Percentiles rank a stretch among this genome's conserved stretches.
These are phyloP conservation scores for Tricholoma sp. DNA, from an alignment of 768 basidiomycete genomes.

Conservation along the genomic window DNA sequence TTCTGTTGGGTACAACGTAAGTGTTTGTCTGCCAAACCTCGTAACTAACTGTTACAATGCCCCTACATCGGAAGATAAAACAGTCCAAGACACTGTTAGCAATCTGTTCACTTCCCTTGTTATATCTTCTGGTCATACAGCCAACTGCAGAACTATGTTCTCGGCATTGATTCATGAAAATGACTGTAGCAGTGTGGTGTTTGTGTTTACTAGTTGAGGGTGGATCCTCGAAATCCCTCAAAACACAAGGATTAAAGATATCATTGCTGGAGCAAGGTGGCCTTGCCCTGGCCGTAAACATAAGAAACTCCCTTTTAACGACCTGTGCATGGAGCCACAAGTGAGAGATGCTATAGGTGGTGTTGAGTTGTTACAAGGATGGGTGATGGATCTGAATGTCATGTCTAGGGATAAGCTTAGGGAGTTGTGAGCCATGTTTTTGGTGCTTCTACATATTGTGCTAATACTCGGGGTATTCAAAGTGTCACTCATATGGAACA, in stretches of 20 bases:
- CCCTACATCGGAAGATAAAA: neutral
- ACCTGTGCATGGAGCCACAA: neutral
- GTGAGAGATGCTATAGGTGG: neutral
- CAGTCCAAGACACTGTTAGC: neutral
- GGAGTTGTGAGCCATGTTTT: too few relatives aligned
- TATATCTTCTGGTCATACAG: neutral
- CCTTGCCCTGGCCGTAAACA: neutral
- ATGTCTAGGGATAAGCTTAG: too few relatives aligned
- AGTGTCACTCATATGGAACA: too few relatives aligned
- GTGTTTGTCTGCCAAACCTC: too few relatives aligned
- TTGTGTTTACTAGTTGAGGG: neutral
- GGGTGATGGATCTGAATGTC: too few relatives aligned
- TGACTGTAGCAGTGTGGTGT: neutral
- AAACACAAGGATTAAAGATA: neutral
- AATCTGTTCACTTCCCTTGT: neutral
- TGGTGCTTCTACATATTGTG: too few relatives aligned
- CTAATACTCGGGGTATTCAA: too few relatives aligned
- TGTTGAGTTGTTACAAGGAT: neutral
- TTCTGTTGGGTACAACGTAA: too few relatives aligned
- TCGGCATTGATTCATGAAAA: neutral
- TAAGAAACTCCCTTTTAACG: neutral
- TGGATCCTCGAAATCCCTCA: neutral
- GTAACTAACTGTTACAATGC: too few relatives aligned
- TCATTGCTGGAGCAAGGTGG: neutral
- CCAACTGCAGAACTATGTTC: neutral